Base-by-base conservation (phyloP, 1,284 basidiomycete genomes). In the Grifola frondosa region DNA sequence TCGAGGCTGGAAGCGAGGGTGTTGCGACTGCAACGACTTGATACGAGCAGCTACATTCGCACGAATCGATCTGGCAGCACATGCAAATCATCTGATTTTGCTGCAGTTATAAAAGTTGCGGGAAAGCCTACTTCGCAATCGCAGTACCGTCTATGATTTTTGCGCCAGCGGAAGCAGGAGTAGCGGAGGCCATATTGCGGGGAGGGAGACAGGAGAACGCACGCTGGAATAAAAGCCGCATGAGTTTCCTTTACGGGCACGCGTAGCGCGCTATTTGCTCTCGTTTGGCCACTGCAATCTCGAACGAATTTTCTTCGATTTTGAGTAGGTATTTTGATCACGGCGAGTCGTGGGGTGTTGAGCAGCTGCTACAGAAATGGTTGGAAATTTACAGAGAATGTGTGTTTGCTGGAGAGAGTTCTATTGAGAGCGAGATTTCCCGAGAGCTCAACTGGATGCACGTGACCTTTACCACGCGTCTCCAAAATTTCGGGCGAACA, bases 141-240 rank as follows among this genome's bases (percentile, higher is more conserved):
- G 80, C 81, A 40, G 80, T 92, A 22, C 96, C 96, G 61, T 98
- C 92, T 63, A 99, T 93, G 59, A 88, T 65, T 57, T 77, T 73
- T 21, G 78, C 74, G 33, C 50, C 55, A 12, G 54, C 53, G 26
- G 54, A 21, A 23, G 36, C 32, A 17, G 51, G 34, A 12, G 67
- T 53, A 48, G 60, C 52, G 47, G 73, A 61, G 30, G 78, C 66
- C 83, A 86, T 86, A 50, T 69, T 66, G 55, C 69, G 70, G 32
- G 43, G 40, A 67, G 68, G 67, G 63, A 62, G 60, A 56, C 58
- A 58, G 65, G 65, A 70, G 66, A 65, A 64, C 48, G 46, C 46
- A 20, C 31, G 22, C 38, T 49, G 46, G 36, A 50, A 40, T 37
- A 44, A 48, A 44, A 52, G 54, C 44, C 48, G 49, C 56, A 58